Evolutionary conservation across 345 rosid genomes (phyloP), one percentile per base, ranked within the genome.

Genomic region (Corymbia maculata): DNA sequence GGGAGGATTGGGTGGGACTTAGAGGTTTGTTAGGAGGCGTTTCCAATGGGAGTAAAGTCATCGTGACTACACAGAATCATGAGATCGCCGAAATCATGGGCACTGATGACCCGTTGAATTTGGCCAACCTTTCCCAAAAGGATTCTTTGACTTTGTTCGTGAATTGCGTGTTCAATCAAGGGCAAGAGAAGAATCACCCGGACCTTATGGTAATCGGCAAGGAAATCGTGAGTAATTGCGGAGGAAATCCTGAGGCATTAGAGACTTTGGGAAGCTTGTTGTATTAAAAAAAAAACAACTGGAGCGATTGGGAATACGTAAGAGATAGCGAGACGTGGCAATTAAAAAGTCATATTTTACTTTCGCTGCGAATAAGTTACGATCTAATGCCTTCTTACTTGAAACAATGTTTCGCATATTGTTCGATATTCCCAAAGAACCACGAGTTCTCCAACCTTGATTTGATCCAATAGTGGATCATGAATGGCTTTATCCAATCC

Each of bases 181-280:
- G 80, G 51, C 88, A 89, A 49, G 85, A 59, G 17, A 30, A 88
- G 6, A 51, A 32, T 21, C 47, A 52, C 85, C 89, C 80, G 0
- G 19, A 87, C 51, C 80, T 87, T 0, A 55, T 53, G 8, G 13
- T 21, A 57, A 86, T 91, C 11, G 93, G 89, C 12, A 15, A 57
- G 22, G 87, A 90, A 32, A 93, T 93, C 8, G 88, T 91, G 49
- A 87, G 5, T 44, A 93, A 91, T 53, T 93, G 94, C 4, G 86
- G 80, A 3, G 91, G 91, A 22, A 90, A 90, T 89, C 92, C 94
- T 45, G 13, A 89, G 61, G 92, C 90, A 0, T 50, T 90, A 3
- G 90, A 21, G n/a, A 21, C 90, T 5, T 4, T 93, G 19, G 94
- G 89, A 5, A 8, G 89, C 16, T 52, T 88, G 16, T 52, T 93